Percentiles rank a stretch among this genome's conserved stretches.
phyloP scores from a whole-genome alignment of 768 basidiomycete genomes.

The Hygrophoropsis aurantiaca region DNA sequence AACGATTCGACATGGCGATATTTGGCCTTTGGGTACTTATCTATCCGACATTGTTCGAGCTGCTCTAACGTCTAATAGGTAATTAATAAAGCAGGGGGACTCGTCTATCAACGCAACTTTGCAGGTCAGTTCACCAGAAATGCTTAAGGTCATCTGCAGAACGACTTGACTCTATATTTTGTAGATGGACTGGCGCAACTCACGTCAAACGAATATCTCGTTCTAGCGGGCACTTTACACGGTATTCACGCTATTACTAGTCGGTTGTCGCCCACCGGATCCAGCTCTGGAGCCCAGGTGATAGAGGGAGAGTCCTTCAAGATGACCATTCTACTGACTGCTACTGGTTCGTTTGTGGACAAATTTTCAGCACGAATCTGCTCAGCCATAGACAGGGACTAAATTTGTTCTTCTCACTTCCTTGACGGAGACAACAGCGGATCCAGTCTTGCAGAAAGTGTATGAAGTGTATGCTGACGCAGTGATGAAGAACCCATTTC shows the following conservation, averaged over 20 bases:
- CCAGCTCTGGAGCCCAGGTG: slow-evolving; percentile 87
- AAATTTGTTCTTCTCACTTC: slow-evolving; percentile 95
- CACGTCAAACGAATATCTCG: slow-evolving; percentile 92
- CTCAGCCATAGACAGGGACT: slow-evolving; percentile 56
- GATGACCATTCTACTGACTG: slow-evolving; percentile 85
- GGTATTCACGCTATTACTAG: slow-evolving; percentile 99
- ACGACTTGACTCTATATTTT: slow-evolving; percentile 2
- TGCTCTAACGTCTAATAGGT: slow-evolving; percentile 50
- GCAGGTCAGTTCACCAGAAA: slow-evolving; percentile 54
- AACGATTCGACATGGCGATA: slow-evolving; percentile 56
- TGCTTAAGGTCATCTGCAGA: background rate
- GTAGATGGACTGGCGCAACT: slow-evolving; percentile 89
- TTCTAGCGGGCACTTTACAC: slow-evolving; percentile 94
- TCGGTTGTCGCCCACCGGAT: slow-evolving; percentile 78
- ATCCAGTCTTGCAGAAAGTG: slow-evolving; percentile 72
- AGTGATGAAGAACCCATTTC: slow-evolving; percentile 99
- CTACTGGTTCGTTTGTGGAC: slow-evolving; percentile 63
- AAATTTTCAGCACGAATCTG: background rate
- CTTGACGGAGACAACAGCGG: slow-evolving; percentile 68
- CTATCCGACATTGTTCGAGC: background rate
- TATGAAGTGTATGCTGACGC: slow-evolving; percentile 94
- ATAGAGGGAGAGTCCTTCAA: slow-evolving; percentile 97
- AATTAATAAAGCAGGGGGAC: slow-evolving; percentile 97
- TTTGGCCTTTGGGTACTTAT: slow-evolving; percentile 76
- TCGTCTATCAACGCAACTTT: slow-evolving; percentile 92